These are phyloP conservation scores for Cercospora sojina DNA, from an alignment of 2,329 filamentous ascomycete species.

Conservation along the genomic window DNA sequence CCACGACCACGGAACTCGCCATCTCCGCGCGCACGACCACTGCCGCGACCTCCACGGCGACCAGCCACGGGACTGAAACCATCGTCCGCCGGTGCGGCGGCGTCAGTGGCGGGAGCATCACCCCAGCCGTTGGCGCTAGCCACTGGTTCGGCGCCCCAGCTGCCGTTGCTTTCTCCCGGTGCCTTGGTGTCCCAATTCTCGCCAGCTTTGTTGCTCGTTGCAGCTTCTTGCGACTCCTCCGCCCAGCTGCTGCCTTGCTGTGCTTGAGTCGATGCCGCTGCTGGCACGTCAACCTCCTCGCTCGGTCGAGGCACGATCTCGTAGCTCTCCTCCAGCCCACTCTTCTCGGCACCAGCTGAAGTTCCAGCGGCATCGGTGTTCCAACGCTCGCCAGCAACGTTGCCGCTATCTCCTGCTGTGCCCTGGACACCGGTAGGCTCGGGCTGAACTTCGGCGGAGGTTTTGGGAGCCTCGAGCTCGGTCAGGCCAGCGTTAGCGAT, in stretches of 20 bases:
- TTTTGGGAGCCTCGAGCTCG: slow-evolving; percentile 58
- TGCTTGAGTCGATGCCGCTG: slow-evolving; percentile 57
- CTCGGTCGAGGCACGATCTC: slow-evolving; percentile 73
- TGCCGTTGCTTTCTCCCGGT: slow-evolving; percentile 43
- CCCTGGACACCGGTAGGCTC: slow-evolving; percentile 37
- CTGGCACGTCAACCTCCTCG: slow-evolving; percentile 69
- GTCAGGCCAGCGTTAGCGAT: slow-evolving; percentile 65
- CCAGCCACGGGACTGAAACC: slow-evolving; percentile 67
- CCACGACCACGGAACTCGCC: slow-evolving; percentile 35
- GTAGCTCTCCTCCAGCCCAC: slow-evolving; percentile 64
- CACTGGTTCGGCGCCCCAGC: slow-evolving; percentile 22
- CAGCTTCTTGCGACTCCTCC: slow-evolving; percentile 58
- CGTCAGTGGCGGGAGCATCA: slow-evolving; percentile 30
- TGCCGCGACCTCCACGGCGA: slow-evolving; percentile 39
- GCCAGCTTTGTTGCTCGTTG: slow-evolving; percentile 34
- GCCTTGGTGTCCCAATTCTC: slow-evolving; percentile 36
- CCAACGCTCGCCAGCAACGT: slow-evolving; percentile 65
- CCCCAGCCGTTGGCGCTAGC: slow-evolving; percentile 32
- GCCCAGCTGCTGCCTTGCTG: slow-evolving; percentile 68
- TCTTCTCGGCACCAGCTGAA: slow-evolving; percentile 48
- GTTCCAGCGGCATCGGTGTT: slow-evolving; percentile 53
- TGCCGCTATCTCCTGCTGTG: slow-evolving; percentile 46
- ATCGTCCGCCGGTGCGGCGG: slow-evolving; percentile 51
- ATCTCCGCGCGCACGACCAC: slow-evolving; percentile 43
- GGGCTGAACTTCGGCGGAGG: slow-evolving; percentile 32